Evolutionary conservation across 129 eudicot genomes (phyloP), one percentile per base, ranked within the genome.

Genomic region (Lonicera japonica): DNA sequence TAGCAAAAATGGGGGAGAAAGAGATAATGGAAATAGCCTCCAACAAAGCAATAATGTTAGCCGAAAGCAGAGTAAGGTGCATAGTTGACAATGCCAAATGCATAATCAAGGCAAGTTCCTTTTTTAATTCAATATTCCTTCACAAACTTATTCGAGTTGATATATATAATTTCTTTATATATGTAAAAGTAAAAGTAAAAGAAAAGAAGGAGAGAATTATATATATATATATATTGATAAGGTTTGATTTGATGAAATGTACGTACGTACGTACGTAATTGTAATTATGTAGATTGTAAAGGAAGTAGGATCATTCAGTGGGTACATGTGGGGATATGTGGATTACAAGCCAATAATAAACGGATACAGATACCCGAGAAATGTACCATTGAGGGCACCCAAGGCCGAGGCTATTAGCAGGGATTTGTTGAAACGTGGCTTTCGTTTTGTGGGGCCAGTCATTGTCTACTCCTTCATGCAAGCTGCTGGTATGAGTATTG

Each of bases 41-140:
- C 21, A 83, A 94, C 77, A 80, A 77, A 59, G 85, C 81, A 17
- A 80, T 94, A 21, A 80, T 72, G 69, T 57, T 94, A 66, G 86
- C 95, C 0, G 99, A 94, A 68, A 78, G 92, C 81, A 80, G 96
- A 77, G 80, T 87, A 0, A 85, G 99, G 64, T 88, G 89, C 77
- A 83, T 94, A 25, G 85, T 94, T 12, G 99, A 88, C 78, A 94
- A 88, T 56, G 99, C 99, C 67, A 94, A 82, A 79, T 90, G 92
- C 91, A 94, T 94, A 38, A 73, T 73, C 1, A 83, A 86, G 84
- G 99, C 68, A 85, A 92, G 83, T 59, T 59, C 34, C n/a, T 13
- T 39, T 70, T 25, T n/a, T n/a, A n/a, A 61, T 63, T 39, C 15
- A 38, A 38, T 38, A n/a, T n/a, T n/a, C n/a, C n/a, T n/a, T n/a